Percentiles rank a stretch among this genome's conserved stretches.
These are phyloP conservation scores for Leptomonas seymouri DNA, from an alignment of 208 protist species.

Conservation along the genomic window DNA sequence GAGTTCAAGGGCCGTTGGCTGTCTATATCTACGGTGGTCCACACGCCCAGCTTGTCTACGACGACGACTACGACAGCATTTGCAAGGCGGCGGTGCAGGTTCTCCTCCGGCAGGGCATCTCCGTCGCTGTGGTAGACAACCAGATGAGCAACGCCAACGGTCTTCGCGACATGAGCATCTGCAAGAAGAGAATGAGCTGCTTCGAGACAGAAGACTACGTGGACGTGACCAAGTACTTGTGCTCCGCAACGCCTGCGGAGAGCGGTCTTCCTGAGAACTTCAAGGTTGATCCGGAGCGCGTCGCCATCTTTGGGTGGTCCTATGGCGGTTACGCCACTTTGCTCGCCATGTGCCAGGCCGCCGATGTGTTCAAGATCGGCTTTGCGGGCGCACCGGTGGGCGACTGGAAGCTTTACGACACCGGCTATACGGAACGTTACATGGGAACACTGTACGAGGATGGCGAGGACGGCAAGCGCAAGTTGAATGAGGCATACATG, in stretches of 20 bases:
- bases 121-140: constrained; percentile 83
- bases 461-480: constrained; percentile 5
- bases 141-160: constrained; percentile 88
- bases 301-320: constrained; percentile 90
- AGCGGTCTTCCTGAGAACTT: constrained; percentile 39
- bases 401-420: constrained; percentile 92
- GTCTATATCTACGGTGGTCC: constrained; percentile 89
- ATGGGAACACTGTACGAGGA: constrained; percentile 71
- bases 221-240: constrained; percentile 60
- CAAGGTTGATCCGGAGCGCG: constrained; percentile 59
- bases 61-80: constrained; percentile 55
- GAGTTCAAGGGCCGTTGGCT: constrained; percentile 50
- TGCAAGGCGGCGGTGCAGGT: constrained; percentile 62
- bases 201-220: constrained; percentile 90
- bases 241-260: constrained; percentile 10
- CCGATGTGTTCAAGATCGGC: constrained; percentile 81
- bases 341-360: constrained; percentile 81
- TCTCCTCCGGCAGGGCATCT: constrained; percentile 71
- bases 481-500: constrained; percentile 59
- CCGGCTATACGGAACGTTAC: constrained; percentile 91
- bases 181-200: constrained; percentile 84
- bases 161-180: constrained; percentile 73
- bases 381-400: constrained; percentile 85
- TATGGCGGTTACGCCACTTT: constrained; percentile 91
- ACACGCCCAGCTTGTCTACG: constrained; percentile 84